A percentile compares a stretch with the other conserved stretches of the same genome.
Conservation (phyloP, 116 monocot species). For the Trichopus zeylanicus region DNA sequence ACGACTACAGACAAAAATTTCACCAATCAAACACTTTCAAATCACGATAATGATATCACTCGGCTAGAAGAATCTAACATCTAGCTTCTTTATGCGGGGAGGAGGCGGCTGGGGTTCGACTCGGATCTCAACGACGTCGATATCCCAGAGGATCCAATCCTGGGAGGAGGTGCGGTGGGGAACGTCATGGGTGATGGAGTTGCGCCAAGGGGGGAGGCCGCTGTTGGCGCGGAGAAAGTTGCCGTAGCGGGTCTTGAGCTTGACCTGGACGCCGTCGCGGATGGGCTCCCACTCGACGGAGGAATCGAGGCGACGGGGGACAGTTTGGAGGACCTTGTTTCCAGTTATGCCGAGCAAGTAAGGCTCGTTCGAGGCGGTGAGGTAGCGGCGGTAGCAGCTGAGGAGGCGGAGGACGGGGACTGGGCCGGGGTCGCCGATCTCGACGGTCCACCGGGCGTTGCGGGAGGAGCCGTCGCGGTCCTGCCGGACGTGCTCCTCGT, state of each 20-base stretch:
- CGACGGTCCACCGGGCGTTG: constrained; percentile 58
- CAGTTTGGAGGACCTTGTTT: constrained; percentile 62
- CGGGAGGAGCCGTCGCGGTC: constrained; percentile 42
- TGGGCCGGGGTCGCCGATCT: no score
- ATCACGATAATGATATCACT: not conserved
- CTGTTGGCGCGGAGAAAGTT: constrained; percentile 69
- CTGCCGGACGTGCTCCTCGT: constrained; percentile 65
- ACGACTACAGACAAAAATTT: constrained; percentile 36
- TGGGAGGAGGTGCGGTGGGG: constrained; percentile 53
- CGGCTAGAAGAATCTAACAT: no score
- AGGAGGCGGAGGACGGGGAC: constrained; percentile 34
- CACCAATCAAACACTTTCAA: constrained; percentile 5
- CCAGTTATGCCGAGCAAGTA: constrained; percentile 75
- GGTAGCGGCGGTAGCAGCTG: constrained; percentile 54
- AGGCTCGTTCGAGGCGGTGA: constrained; percentile 69
- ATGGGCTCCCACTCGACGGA: constrained; percentile 81
- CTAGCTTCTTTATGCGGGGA: no score
- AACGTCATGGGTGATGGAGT: constrained; percentile 80
- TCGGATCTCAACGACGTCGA: constrained; percentile 50
- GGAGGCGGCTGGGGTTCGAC: not conserved
- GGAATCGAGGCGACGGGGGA: constrained; percentile 56
- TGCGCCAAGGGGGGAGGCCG: constrained; percentile 75
- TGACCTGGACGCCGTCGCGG: constrained; percentile 50
- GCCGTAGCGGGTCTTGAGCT: constrained; percentile 71
- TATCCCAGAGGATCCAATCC: constrained; percentile 85